Evolutionary conservation across 768 basidiomycete species (phyloP), one percentile per base, ranked within the genome.

Genomic region (Termitomyces sp.): DNA sequence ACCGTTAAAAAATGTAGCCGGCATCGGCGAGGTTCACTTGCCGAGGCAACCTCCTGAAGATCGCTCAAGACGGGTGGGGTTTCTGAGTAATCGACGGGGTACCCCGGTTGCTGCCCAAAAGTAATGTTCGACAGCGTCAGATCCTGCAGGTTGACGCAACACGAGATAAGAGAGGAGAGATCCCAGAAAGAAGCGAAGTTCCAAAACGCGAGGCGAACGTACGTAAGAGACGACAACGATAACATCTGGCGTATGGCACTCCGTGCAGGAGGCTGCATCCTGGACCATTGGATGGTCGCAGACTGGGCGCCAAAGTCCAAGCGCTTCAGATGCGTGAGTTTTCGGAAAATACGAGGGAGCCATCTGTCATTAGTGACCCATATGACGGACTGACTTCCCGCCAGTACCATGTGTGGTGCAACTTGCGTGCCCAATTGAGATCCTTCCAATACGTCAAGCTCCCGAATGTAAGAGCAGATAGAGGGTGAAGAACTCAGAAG

Each of bases 141-240:
- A 1, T 67, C 74, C 47, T 69, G 70, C 26, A 78, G 67, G 46
- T 69, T 67, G 21, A 62, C 66, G 44, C 70, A 74, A 28, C 67
- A 68, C 8, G 68, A 66, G 11, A 78, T 63, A 53, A 75, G 61
- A 9, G 61, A 54, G 5, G 71, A 64, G 53, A 78, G 68, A 10
- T 72, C 69, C 17, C 64, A 58, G 54, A 70, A 68, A 62, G 66
- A 70, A 19, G 71, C 66, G 57, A 78, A 77, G 4, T 70, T 65
- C 73, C 74, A 78, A 6, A 69, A 71, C 43, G 73, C 71, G 12
- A 78, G 68, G 15, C 75, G 71, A 21, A 78, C 59, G 50, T 73
- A 75, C 6, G 66, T 70, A 23, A 78, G 67, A 8, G 72, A 68
- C 0, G 68, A 68, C 1, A 68, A 59, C 0, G 70, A 65, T 17